Conservation (phyloP, 257 asterid genomes). For the Solanum chmielewskii region DNA sequence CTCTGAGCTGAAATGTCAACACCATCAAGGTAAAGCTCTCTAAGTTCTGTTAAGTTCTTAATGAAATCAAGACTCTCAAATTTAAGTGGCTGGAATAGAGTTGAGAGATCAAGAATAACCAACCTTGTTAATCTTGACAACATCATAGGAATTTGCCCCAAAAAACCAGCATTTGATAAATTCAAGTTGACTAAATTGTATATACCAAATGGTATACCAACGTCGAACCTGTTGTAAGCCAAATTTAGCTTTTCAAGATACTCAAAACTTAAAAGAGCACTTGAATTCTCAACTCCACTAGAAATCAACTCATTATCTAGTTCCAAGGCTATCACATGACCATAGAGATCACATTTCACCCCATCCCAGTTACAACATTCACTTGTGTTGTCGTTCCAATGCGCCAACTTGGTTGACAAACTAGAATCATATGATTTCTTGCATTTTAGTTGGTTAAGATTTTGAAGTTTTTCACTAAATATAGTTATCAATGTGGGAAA, state of each 20-base stretch:
- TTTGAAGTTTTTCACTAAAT: neutral
- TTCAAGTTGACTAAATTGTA: no score
- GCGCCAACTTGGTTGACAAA: neutral
- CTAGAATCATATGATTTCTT: neutral
- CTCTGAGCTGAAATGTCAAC: conserved; percentile 10
- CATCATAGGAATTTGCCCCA: no score
- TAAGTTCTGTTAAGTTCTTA: neutral
- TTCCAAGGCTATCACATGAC: neutral
- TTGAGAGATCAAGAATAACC: no score
- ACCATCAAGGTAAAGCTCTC: conserved; percentile 10
- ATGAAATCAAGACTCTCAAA: no score
- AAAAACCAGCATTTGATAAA: no score
- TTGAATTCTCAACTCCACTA: neutral
- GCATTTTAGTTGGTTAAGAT: neutral
- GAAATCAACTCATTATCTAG: neutral
- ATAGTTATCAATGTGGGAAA: neutral
- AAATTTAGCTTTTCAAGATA: neutral
- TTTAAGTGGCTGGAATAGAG: no score
- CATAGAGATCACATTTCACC: neutral
- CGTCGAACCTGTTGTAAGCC: neutral
- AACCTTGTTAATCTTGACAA: no score
- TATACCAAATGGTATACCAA: neutral
- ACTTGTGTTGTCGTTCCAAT: neutral
- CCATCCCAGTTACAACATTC: neutral
- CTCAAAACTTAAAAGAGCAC: neutral